Percentiles rank a stretch among this genome's conserved stretches.
These are phyloP conservation scores for Tolypocladium amazonense DNA, from an alignment of 2,329 filamentous ascomycete species.

Conservation along the genomic window DNA sequence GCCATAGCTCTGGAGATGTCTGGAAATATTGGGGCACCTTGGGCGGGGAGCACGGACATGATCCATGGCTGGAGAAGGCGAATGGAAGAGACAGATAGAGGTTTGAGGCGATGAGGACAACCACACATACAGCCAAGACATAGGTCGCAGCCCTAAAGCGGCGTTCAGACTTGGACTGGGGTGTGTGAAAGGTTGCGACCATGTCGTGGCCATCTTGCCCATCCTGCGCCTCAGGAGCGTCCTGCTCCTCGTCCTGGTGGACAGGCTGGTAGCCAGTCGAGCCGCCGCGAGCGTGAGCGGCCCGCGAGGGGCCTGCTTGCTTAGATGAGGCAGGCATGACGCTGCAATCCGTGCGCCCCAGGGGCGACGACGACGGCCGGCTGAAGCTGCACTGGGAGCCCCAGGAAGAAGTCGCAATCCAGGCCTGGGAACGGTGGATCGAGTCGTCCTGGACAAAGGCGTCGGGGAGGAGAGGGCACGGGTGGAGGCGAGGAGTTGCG, in stretches of 20 bases:
- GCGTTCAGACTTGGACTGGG: slow-evolving; percentile 10
- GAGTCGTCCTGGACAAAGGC: too few species aligned
- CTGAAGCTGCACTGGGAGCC: too few species aligned
- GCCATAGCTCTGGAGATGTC: slow-evolving; percentile 47
- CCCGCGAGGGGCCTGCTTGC: slow-evolving; percentile 3
- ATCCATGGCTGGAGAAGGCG: slow-evolving; percentile 12
- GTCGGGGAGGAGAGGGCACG: not conserved
- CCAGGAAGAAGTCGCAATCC: not conserved
- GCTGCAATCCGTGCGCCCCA: not conserved
- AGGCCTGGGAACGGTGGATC: not conserved
- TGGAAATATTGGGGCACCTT: slow-evolving; percentile 53
- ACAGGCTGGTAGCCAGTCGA: slow-evolving; percentile 20
- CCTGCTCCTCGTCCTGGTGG: slow-evolving; percentile 19
- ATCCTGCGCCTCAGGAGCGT: slow-evolving; percentile 2
- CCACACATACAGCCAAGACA: slow-evolving; percentile 20
- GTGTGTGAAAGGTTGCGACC: slow-evolving; percentile 3
- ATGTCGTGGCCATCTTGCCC: slow-evolving; percentile 5
- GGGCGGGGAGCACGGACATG: slow-evolving; percentile 19
- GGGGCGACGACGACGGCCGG: not conserved
- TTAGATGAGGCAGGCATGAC: not conserved
- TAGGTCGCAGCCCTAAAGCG: slow-evolving; percentile 19
- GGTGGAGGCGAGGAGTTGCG: not conserved
- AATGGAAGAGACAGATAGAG: slow-evolving; percentile 24
- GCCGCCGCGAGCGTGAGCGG: slow-evolving; percentile 1
- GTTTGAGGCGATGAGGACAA: slow-evolving; percentile 26